Evolutionary conservation across 805 yeast genomes (phyloP).

Genomic region (Wickerhamomyces sydowiorum): DNA sequence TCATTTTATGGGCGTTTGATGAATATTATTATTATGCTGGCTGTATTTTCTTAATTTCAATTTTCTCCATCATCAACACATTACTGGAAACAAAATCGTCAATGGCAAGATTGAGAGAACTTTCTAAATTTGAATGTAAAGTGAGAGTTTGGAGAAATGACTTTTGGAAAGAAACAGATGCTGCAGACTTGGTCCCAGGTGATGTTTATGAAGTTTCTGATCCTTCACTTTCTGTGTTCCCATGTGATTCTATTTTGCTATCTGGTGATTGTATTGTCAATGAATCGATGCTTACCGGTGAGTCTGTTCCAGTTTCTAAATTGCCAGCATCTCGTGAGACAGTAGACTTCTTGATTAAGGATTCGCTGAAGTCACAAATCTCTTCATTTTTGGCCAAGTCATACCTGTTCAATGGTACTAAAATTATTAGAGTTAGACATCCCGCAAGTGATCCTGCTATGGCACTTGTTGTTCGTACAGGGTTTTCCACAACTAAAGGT

Average conservation of each 20-base stretch:
- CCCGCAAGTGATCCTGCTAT: constrained; percentile 55
- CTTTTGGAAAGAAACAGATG: constrained; percentile 79
- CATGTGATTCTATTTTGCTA: constrained; percentile 83
- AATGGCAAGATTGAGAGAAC: constrained; percentile 61
- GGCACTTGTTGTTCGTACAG: constrained; percentile 85
- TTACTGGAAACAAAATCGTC: constrained; percentile 81
- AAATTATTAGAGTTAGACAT: constrained; percentile 74
- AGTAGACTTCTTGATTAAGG: constrained; percentile 49
- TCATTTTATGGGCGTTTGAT: constrained; percentile 87
- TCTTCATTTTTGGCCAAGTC: constrained; percentile 67
- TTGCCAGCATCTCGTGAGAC: constrained; percentile 57
- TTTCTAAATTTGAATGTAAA: constrained; percentile 71
- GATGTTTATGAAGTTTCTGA: constrained; percentile 91
- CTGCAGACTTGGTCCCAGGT: constrained; percentile 88
- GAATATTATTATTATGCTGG: constrained; percentile 90
- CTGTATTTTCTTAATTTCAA: constrained; percentile 84
- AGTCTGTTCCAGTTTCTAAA: constrained; percentile 94
- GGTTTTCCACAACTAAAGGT: constrained; percentile 95
- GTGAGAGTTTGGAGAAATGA: constrained; percentile 89
- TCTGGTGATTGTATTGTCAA: constrained; percentile 96
- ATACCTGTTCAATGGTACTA: constrained; percentile 83
- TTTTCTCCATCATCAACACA: constrained; percentile 74
- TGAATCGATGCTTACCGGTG: constrained; percentile 98
- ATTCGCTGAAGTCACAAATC: constrained; percentile 49
- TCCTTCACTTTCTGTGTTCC: constrained; percentile 66